These are phyloP conservation scores for Brachypodium distachyon DNA, from an alignment of 202 grass and related monocot genomes.

Conservation along the genomic window DNA sequence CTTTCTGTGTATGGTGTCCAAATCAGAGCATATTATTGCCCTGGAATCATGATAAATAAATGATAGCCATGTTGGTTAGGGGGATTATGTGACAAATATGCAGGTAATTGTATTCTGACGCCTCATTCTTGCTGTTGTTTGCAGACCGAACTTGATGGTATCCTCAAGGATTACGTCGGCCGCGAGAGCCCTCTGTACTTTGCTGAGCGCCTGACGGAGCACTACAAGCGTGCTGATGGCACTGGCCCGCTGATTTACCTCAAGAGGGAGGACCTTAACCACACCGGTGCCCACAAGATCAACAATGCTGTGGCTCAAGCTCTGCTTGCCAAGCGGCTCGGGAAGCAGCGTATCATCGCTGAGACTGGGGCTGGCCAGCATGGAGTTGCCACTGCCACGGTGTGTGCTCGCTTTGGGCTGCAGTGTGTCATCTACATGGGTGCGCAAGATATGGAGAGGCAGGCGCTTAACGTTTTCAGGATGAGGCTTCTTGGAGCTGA, in stretches of 20 bases:
- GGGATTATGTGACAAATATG: not conserved
- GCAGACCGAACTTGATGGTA: slow-evolving; percentile 71
- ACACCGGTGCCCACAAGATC: slow-evolving; percentile 96
- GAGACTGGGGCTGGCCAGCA: slow-evolving; percentile 96
- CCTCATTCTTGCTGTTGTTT: not conserved
- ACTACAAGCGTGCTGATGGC: slow-evolving; percentile 54
- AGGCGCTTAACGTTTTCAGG: slow-evolving; percentile 90
- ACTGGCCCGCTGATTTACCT: slow-evolving; percentile 75
- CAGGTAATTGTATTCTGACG: not conserved
- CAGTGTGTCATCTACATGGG: slow-evolving; percentile 95
- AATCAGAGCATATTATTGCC: not conserved
- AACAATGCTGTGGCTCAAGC: slow-evolving; percentile 94
- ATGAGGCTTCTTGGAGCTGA: slow-evolving; percentile 99
- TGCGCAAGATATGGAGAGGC: slow-evolving; percentile 98
- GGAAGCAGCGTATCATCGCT: slow-evolving; percentile 92
- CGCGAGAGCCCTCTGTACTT: slow-evolving; percentile 95
- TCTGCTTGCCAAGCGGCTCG: slow-evolving; percentile 69
- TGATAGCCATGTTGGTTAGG: not conserved
- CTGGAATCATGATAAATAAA: not conserved
- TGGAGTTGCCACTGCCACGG: slow-evolving; percentile 88
- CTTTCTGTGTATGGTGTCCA: not conserved
- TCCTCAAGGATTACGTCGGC: slow-evolving; percentile 89
- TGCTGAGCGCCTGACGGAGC: slow-evolving; percentile 72
- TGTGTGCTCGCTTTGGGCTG: slow-evolving; percentile 81
- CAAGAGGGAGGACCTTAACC: slow-evolving; percentile 97